phyloP scores from a whole-genome alignment of 75 land plant species.

The Ceratopteris richardii region DNA sequence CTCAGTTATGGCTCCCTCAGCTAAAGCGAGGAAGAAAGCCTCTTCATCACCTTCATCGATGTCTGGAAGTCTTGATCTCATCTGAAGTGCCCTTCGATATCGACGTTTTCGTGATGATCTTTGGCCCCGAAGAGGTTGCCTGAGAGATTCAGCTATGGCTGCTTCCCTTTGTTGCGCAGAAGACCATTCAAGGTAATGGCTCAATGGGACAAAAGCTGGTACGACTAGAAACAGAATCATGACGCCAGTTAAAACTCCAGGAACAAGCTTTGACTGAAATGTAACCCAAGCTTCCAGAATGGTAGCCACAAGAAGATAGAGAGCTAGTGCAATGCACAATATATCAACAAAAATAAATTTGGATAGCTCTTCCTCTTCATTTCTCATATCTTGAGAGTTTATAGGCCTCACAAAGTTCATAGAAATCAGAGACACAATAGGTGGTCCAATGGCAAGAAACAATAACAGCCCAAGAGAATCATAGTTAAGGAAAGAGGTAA shows the following conservation, averaged over 20 bases:
- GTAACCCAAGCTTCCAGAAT: neutral
- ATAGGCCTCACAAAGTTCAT: constrained; percentile 71
- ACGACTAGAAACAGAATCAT: neutral
- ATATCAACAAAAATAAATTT: constrained; percentile 50
- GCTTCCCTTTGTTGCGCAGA: neutral
- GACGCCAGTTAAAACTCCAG: neutral
- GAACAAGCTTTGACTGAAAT: constrained; percentile 1
- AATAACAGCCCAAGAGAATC: constrained; percentile 42
- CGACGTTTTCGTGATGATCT: too few species aligned
- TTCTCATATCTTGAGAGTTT: constrained; percentile 25
- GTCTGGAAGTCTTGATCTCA: constrained; percentile 1
- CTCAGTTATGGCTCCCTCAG: constrained; percentile 47
- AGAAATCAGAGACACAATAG: constrained; percentile 35
- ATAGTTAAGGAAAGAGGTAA: constrained; percentile 27
- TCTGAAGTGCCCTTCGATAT: neutral
- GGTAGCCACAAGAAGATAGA: constrained; percentile 52
- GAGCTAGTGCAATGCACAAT: constrained; percentile 43
- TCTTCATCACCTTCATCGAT: constrained; percentile 27
- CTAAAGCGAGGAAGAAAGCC: constrained; percentile 32
- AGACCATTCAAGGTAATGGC: neutral
- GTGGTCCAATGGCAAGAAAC: constrained; percentile 49
- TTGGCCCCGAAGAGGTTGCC: neutral
- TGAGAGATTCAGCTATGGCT: neutral
- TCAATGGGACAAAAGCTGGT: neutral
- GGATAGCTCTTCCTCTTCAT: constrained; percentile 32